phyloP scores from a whole-genome alignment of 2,329 filamentous ascomycete species.

The Fonsecaea pugnacius region DNA sequence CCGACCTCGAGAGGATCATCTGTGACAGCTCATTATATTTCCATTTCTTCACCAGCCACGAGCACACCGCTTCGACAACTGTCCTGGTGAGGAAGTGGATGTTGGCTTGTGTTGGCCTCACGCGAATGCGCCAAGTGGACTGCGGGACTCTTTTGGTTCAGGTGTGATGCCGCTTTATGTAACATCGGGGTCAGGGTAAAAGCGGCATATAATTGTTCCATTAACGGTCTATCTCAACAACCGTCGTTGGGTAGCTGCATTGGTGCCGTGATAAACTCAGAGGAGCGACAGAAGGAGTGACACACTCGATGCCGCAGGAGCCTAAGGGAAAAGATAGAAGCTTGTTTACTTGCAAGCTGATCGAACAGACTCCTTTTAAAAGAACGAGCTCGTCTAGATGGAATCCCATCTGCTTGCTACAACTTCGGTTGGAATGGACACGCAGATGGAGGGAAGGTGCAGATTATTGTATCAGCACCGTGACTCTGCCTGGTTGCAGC shows the following conservation, averaged over 20 bases:
- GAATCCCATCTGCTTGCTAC: no score
- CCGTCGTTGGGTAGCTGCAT: not conserved
- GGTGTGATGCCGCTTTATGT: not conserved
- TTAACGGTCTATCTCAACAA: not conserved
- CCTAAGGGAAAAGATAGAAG: not conserved
- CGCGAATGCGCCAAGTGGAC: not conserved
- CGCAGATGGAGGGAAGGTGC: not conserved
- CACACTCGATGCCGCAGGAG: not conserved
- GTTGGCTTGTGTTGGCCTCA: not conserved
- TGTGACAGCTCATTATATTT: not conserved
- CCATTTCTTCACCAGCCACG: not conserved
- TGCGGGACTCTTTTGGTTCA: not conserved
- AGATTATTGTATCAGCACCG: no score
- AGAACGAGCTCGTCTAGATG: not conserved
- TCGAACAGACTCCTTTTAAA: not conserved
- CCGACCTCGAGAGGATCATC: not conserved
- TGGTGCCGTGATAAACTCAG: no score
- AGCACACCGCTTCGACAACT: slow-evolving; percentile 1
- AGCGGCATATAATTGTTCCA: not conserved
- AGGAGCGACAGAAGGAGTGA: not conserved
- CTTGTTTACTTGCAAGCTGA: not conserved
- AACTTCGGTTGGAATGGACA: not conserved
- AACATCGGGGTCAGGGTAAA: not conserved
- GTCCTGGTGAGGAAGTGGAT: not conserved
- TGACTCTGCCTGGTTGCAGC: no score